Evolutionary conservation across 108 stramenopile genomes (phyloP).

Genomic region (Bacterosira constricta): DNA sequence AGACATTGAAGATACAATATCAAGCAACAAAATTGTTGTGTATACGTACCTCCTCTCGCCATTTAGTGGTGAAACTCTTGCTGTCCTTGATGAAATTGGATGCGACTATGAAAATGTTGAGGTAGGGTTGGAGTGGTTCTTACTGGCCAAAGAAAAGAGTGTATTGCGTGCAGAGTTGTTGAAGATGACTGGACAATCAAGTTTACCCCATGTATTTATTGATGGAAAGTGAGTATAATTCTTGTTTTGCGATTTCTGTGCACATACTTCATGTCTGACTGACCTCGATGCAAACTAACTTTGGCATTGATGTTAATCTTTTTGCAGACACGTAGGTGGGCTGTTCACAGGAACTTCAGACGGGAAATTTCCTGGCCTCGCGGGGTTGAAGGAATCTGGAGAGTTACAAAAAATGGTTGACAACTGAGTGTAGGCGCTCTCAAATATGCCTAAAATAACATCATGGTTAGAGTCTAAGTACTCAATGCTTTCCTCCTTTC

Average conservation of each 20-base stretch:
- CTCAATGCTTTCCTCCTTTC: no score
- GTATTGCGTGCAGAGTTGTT: slow-evolving; percentile 55
- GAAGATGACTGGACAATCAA: slow-evolving; percentile 78
- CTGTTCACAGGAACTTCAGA: slow-evolving; percentile 39
- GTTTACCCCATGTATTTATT: slow-evolving; percentile 72
- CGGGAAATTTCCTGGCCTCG: slow-evolving; percentile 38
- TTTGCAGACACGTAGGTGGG: slow-evolving; percentile 30
- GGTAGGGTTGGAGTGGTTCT: slow-evolving; percentile 67
- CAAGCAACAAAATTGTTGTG: slow-evolving; percentile 47
- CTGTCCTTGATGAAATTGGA: slow-evolving; percentile 55
- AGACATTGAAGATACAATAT: slow-evolving; percentile 50
- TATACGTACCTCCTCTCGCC: slow-evolving; percentile 79
- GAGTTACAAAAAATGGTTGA: slow-evolving; percentile 10
- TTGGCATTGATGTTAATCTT: background rate
- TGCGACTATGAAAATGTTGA: slow-evolving; percentile 54
- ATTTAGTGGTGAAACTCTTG: slow-evolving; percentile 61
- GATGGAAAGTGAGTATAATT: slow-evolving; percentile 28
- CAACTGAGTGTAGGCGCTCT: no score
- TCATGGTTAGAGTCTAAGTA: no score
- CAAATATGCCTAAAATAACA: no score
- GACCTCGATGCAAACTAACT: no score
- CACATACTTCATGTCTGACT: no score
- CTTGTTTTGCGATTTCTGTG: no score
- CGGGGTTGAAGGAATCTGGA: slow-evolving; percentile 35
- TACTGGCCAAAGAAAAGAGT: slow-evolving; percentile 53